Percentiles rank a stretch among this genome's conserved stretches.
Evolutionary conservation across 805 yeast species (phyloP).

Genomic region (Ogataea naganishii): DNA sequence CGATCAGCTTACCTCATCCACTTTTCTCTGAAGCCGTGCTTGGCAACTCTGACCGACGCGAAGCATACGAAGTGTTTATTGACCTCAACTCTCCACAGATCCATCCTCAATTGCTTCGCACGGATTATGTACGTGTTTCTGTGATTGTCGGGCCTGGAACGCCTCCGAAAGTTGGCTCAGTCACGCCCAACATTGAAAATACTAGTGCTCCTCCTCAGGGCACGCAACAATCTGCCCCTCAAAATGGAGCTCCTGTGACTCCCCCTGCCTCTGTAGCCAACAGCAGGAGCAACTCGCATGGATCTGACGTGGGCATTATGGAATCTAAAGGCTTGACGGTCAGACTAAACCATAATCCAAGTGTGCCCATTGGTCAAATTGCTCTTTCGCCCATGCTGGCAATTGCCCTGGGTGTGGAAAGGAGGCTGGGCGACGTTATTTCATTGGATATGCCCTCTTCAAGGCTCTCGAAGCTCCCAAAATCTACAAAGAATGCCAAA

Average conservation of each 20-base stretch:
- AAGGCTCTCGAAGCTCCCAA: no score
- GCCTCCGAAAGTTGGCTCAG: conserved; percentile 9
- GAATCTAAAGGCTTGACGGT: conserved; percentile 44
- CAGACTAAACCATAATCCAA: conserved; percentile 29
- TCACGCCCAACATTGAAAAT: background rate
- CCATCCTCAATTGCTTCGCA: conserved; percentile 23
- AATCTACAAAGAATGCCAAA: conserved; percentile 3
- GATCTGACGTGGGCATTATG: conserved; percentile 11
- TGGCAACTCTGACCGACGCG: background rate
- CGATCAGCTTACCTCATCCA: conserved; percentile 47
- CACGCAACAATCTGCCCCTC: background rate
- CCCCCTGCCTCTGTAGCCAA: conserved; percentile 3
- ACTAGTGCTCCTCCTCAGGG: no score
- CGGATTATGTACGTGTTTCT: conserved; percentile 41
- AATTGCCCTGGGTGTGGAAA: conserved; percentile 44
- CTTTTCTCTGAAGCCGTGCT: conserved; percentile 15
- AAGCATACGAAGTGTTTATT: conserved; percentile 35
- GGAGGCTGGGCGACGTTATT: conserved; percentile 43
- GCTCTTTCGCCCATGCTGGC: conserved; percentile 49
- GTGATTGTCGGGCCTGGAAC: conserved; percentile 44
- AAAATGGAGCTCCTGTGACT: conserved; percentile 2
- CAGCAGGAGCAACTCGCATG: background rate
- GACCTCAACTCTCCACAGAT: conserved; percentile 27
- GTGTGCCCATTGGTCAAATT: conserved; percentile 28
- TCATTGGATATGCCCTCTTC: conserved; percentile 31